A percentile compares a stretch with the other conserved stretches of the same genome.
Conservation (phyloP, 768 basidiomycete species). For the Hericium rajendrae region DNA sequence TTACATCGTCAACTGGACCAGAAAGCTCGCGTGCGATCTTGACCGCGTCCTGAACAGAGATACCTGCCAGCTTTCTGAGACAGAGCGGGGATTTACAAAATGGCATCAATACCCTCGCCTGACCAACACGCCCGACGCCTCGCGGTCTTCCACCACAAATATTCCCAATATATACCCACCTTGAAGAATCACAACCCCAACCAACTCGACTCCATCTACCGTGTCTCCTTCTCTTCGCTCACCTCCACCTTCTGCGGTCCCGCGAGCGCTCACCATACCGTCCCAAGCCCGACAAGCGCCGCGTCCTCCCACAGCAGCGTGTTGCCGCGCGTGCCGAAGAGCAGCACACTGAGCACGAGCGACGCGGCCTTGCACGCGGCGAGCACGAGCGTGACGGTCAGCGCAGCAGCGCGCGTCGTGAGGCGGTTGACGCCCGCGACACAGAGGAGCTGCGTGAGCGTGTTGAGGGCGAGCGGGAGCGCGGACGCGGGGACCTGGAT, state of each 20-base stretch:
- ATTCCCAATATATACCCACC: not conserved
- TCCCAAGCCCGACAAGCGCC: constrained; percentile 58
- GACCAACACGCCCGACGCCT: no score
- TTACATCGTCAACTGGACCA: no score
- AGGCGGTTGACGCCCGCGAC: constrained; percentile 81
- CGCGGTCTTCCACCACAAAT: no score
- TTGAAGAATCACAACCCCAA: not conserved
- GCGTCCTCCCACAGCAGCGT: constrained; percentile 64
- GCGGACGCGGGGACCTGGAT: constrained; percentile 47
- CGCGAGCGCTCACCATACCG: constrained; percentile 52
- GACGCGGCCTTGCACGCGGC: constrained; percentile 77
- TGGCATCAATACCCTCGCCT: no score
- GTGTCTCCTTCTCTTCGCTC: constrained; percentile 5
- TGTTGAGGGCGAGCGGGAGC: constrained; percentile 62
- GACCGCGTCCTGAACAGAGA: no score
- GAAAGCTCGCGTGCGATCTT: no score
- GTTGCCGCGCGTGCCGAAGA: constrained; percentile 28
- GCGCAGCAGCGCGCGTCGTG: constrained; percentile 61
- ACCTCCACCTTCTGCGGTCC: constrained; percentile 14
- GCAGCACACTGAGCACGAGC: constrained; percentile 56
- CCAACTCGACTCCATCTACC: not conserved
- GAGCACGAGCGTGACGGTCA: constrained; percentile 72
- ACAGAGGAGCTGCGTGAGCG: constrained; percentile 77
- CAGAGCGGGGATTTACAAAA: no score
- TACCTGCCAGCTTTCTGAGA: no score